phyloP scores from a whole-genome alignment of 208 protist genomes.

The Leptomonas seymouri region DNA sequence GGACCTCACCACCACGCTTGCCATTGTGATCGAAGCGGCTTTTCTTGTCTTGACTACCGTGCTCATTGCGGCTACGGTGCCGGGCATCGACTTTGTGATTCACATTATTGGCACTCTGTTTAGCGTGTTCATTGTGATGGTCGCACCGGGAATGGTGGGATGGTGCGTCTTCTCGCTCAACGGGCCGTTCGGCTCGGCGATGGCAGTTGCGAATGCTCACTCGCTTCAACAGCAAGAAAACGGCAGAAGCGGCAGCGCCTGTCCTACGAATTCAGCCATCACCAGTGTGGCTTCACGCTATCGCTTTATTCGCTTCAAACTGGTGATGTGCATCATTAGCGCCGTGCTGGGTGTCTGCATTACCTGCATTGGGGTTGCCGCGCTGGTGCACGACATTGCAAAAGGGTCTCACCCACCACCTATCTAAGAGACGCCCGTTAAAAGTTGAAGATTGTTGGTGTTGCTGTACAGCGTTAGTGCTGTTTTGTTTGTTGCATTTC shows the following conservation, averaged over 20 bases:
- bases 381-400: constrained; percentile 32
- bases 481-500: neutral
- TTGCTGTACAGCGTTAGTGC: too few species aligned
- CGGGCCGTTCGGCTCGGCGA: constrained; percentile 24
- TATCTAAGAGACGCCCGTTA: neutral
- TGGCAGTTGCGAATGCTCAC: constrained; percentile 8
- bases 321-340: constrained; percentile 37
- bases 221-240: neutral
- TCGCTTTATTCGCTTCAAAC: constrained; percentile 37
- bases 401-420: neutral
- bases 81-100: constrained; percentile 74
- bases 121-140: constrained; percentile 67
- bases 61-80: constrained; percentile 44
- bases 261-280: neutral
- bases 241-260: neutral
- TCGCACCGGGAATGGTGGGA: constrained; percentile 55
- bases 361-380: constrained; percentile 35
- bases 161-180: constrained; percentile 53
- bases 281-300: constrained; percentile 17
- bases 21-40: constrained; percentile 67
- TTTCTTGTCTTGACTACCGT: constrained; percentile 56
- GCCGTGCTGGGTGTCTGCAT: constrained; percentile 41
- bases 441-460: neutral
- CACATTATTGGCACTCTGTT: constrained; percentile 66
- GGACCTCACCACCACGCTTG: constrained; percentile 66